Evolutionary conservation across 2,329 filamentous ascomycete genomes (phyloP).

Genomic region (Hypoxylon sp.): DNA sequence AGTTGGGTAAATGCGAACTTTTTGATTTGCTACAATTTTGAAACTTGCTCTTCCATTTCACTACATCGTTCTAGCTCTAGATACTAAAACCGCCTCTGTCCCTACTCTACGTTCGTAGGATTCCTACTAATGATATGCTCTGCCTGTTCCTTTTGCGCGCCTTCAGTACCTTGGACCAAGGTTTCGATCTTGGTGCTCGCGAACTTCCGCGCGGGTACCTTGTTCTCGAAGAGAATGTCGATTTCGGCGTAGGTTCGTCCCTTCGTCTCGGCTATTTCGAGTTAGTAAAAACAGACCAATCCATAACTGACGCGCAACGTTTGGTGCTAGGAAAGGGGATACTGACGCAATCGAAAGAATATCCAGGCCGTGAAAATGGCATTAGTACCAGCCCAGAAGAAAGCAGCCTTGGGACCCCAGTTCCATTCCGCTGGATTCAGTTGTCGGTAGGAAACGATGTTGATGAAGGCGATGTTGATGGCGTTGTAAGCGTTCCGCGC

Average conservation of each 20-base stretch:
- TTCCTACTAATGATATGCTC: constrained; percentile 27
- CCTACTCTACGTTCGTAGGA: not conserved
- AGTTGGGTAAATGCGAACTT: too few species aligned
- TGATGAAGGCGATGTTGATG: constrained; percentile 52
- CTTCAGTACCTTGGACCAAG: constrained; percentile 41
- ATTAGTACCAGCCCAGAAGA: constrained; percentile 51
- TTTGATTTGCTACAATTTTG: too few species aligned
- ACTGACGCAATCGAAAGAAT: constrained; percentile 55
- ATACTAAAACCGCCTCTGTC: too few species aligned
- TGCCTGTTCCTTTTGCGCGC: constrained; percentile 43
- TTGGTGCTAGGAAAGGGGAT: constrained; percentile 24
- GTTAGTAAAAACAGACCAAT: not conserved
- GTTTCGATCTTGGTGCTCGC: constrained; percentile 45
- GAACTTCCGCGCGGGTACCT: constrained; percentile 49
- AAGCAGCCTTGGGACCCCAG: constrained; percentile 52
- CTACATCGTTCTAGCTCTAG: too few species aligned
- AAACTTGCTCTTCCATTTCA: too few species aligned
- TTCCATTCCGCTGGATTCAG: constrained; percentile 50
- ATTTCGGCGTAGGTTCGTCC: constrained; percentile 58
- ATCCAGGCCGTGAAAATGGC: constrained; percentile 53
- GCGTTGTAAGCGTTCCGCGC: constrained; percentile 55
- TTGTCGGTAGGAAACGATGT: constrained; percentile 50
- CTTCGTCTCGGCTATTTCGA: constrained; percentile 44
- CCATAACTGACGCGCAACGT: too few species aligned
- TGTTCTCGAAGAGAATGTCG: constrained; percentile 56